These are phyloP conservation scores for Extremus antarcticus DNA, from an alignment of 495 filamentous ascomycete genomes.

Conservation along the genomic window DNA sequence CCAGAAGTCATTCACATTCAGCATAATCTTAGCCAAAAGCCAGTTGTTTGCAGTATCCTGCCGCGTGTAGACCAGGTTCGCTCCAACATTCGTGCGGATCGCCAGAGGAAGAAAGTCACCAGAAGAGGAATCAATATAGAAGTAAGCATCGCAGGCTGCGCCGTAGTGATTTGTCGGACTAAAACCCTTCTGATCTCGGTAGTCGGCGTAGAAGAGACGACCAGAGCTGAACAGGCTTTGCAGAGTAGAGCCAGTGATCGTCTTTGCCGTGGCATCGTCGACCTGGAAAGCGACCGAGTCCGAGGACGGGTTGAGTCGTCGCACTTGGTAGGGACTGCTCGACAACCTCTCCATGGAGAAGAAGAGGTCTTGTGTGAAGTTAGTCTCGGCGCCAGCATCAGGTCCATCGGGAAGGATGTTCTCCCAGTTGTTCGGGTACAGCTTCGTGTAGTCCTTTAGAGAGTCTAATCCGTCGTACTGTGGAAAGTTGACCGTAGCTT, in stretches of 20 bases:
- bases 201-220: conserved; percentile 29
- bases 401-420: conserved; percentile 22
- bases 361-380: conserved; percentile 32
- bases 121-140: conserved; percentile 25
- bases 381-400: conserved; percentile 25
- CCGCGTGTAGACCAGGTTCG: conserved; percentile 32
- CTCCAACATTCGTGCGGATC: conserved; percentile 28
- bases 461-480: conserved; percentile 1
- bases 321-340: conserved; percentile 25
- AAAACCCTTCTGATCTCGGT: conserved; percentile 22
- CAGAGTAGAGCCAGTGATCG: conserved; percentile 21
- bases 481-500: not conserved
- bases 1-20: conserved; percentile 31
- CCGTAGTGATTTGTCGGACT: conserved; percentile 20
- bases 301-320: conserved; percentile 24
- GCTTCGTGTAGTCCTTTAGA: conserved; percentile 19
- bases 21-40: conserved; percentile 33
- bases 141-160: conserved; percentile 31
- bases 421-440: conserved; percentile 31
- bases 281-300: conserved; percentile 26
- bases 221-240: conserved; percentile 19
- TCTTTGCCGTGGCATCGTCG: conserved; percentile 17
- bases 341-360: conserved; percentile 35
- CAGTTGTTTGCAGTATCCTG: conserved; percentile 29
- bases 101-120: conserved; percentile 32